Percentiles rank a stretch among this genome's conserved stretches.
Conservation (phyloP, 148 eudicot species). For the Bassia scoparia region DNA sequence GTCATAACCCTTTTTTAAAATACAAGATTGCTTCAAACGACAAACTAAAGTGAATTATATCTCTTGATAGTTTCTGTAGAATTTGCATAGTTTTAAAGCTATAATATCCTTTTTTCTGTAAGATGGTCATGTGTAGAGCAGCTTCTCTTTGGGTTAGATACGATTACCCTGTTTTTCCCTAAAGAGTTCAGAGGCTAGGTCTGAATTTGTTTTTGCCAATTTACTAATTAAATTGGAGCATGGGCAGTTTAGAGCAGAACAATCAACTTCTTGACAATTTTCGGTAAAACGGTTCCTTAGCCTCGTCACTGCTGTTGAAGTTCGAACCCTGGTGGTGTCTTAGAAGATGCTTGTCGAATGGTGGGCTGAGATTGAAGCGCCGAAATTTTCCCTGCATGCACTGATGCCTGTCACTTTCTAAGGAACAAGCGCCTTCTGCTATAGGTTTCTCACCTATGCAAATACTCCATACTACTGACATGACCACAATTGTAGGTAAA, state of each 20-base stretch:
- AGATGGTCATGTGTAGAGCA: neutral
- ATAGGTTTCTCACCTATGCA: conserved; percentile 96
- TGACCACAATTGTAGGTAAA: conserved; percentile 92
- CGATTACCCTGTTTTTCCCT: neutral
- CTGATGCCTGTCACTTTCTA: no score
- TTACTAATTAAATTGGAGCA: conserved; percentile 27
- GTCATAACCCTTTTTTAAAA: no score
- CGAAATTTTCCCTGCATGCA: conserved; percentile 92
- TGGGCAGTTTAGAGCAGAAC: conserved; percentile 83
- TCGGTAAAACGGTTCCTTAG: conserved; percentile 58
- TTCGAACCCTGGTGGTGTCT: conserved; percentile 95
- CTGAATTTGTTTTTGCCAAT: no score
- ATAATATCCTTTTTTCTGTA: no score
- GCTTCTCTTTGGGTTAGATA: neutral
- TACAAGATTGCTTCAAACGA: no score
- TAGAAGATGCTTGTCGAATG: conserved; percentile 69
- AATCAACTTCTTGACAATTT: conserved; percentile 49
- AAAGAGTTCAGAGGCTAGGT: no score
- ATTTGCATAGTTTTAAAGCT: no score
- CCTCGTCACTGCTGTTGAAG: conserved; percentile 58
- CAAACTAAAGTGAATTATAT: no score
- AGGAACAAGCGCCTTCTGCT: conserved; percentile 70
- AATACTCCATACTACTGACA: conserved; percentile 95
- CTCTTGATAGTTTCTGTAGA: no score
- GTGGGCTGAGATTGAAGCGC: conserved; percentile 68